Conservation (phyloP, 169 alveolate species). For the Cryptosporidium sp. region DNA sequence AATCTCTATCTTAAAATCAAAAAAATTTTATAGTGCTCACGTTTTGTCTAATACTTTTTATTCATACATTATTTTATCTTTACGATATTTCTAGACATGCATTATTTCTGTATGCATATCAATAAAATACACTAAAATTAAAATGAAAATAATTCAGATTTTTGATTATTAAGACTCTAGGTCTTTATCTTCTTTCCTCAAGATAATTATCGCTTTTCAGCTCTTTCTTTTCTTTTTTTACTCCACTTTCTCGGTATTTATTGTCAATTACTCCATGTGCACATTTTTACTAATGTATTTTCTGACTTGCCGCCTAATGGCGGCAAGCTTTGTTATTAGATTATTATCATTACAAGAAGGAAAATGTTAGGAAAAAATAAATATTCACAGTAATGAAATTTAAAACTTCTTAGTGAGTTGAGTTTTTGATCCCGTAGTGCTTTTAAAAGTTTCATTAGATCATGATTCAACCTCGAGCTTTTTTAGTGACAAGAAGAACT, state of each 20-base stretch:
- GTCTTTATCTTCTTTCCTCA: neutral
- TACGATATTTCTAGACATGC: slow-evolving; percentile 5
- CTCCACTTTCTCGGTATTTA: neutral
- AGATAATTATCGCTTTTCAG: neutral
- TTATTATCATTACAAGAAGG: neutral
- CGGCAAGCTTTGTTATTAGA: neutral
- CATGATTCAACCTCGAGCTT: neutral
- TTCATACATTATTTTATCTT: neutral
- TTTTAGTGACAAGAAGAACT: neutral
- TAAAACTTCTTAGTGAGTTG: neutral
- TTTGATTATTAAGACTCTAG: no score
- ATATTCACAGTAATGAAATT: neutral
- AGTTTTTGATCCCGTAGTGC: neutral
- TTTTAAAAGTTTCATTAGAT: neutral
- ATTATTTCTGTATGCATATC: neutral
- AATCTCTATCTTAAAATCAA: neutral
- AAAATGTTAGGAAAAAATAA: no score
- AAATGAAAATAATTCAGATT: neutral
- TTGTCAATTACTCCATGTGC: neutral
- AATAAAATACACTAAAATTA: neutral
- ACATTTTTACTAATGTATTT: neutral
- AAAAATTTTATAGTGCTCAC: neutral
- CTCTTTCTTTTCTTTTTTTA: neutral
- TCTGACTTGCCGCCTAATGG: slow-evolving; percentile 7
- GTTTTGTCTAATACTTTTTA: slow-evolving; percentile 11